phyloP scores from a whole-genome alignment of 495 filamentous ascomycete species.

The Xylaria cubensis region DNA sequence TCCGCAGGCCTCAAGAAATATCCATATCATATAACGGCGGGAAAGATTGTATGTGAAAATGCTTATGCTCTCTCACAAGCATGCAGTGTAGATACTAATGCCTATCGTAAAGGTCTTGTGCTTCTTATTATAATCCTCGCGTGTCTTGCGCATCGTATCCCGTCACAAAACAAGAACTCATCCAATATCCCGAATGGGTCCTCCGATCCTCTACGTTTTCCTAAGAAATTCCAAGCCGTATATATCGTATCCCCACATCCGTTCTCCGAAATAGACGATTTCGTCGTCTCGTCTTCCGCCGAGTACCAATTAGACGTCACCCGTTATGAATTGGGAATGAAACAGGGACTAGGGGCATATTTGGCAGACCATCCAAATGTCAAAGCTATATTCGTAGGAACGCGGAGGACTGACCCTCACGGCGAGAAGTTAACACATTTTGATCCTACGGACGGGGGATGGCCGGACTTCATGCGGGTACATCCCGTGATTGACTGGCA shows the following conservation, averaged over 20 bases:
- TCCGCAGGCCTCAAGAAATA: constrained; percentile 70
- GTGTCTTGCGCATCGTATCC: constrained; percentile 56
- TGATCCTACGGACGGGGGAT: constrained; percentile 83
- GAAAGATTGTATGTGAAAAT: constrained; percentile 74
- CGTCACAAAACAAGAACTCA: constrained; percentile 21
- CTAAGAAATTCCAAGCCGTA: constrained; percentile 70
- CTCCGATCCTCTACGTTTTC: constrained; percentile 37
- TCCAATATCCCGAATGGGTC: constrained; percentile 25
- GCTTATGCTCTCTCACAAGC: not conserved
- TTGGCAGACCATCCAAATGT: constrained; percentile 66
- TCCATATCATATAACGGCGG: constrained; percentile 97
- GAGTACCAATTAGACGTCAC: constrained; percentile 79
- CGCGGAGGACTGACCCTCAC: constrained; percentile 89
- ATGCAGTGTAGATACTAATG: not conserved
- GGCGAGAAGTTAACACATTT: constrained; percentile 79
- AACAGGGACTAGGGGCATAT: constrained; percentile 77
- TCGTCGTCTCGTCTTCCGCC: constrained; percentile 68
- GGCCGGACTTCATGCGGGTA: constrained; percentile 91
- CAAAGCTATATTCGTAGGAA: constrained; percentile 91
- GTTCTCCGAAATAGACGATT: constrained; percentile 84
- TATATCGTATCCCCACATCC: constrained; percentile 84
- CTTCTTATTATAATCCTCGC: constrained; percentile 88
- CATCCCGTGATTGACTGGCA: constrained; percentile 98
- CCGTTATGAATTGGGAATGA: constrained; percentile 81
- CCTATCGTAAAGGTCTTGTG: constrained; percentile 59